phyloP scores from a whole-genome alignment of 192 early-diverging fungal species.

The Linnemannia elongata region DNA sequence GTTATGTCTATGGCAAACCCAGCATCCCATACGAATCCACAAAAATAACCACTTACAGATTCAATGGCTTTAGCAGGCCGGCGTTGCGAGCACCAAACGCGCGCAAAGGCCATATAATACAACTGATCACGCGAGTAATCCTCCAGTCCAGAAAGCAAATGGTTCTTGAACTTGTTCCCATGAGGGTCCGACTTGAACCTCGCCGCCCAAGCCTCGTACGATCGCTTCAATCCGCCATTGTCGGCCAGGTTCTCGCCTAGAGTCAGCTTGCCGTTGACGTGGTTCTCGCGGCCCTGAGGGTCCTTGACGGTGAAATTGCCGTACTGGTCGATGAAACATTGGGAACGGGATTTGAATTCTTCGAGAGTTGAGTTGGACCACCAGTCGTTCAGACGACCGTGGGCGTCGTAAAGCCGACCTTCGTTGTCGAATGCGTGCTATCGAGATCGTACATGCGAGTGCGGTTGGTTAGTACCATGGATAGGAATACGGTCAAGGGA shows the following conservation, averaged over 20 bases:
- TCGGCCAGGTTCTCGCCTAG: slow-evolving; percentile 79
- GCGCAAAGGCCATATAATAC: slow-evolving; percentile 78
- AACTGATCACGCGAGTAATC: slow-evolving; percentile 71
- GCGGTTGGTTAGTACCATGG: background rate
- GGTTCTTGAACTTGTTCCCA: slow-evolving; percentile 49
- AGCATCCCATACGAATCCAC: background rate
- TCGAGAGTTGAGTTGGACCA: slow-evolving; percentile 74
- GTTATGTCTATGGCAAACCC: too few relatives aligned
- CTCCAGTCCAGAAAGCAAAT: slow-evolving; percentile 65
- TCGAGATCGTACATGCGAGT: background rate
- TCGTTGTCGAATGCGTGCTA: slow-evolving; percentile 78
- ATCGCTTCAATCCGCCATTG: slow-evolving; percentile 71
- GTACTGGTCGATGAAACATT: slow-evolving; percentile 81
- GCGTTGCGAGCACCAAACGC: slow-evolving; percentile 73
- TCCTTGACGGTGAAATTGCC: slow-evolving; percentile 61
- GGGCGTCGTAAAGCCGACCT: slow-evolving; percentile 68
- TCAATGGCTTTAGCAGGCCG: slow-evolving; percentile 62
- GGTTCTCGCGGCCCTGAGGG: slow-evolving; percentile 47
- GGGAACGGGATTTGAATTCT: slow-evolving; percentile 64
- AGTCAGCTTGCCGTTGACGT: slow-evolving; percentile 71
- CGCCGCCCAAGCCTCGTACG: slow-evolving; percentile 46
- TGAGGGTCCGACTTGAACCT: slow-evolving; percentile 42
- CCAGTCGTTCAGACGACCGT: slow-evolving; percentile 71
- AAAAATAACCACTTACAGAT: slow-evolving; percentile 40
- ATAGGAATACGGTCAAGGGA: too few relatives aligned